A percentile compares a stretch with the other conserved stretches of the same genome.
phyloP scores from a whole-genome alignment of 208 protist species.

The Leptomonas seymouri region DNA sequence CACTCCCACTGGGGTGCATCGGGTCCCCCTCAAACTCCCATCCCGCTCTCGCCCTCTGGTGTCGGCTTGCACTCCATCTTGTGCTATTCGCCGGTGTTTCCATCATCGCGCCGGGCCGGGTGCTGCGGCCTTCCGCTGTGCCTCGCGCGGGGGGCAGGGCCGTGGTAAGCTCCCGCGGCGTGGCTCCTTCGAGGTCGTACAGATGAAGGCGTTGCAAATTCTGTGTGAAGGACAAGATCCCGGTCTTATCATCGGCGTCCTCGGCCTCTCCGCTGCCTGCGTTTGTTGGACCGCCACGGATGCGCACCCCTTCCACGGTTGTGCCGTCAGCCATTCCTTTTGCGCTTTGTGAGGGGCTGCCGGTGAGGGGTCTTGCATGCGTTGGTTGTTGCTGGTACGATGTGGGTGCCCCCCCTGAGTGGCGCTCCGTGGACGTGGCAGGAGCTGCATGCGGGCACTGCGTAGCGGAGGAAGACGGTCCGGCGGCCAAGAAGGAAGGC shows the following conservation, averaged over 20 bases:
- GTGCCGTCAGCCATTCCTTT: constrained; percentile 3
- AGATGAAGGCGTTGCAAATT: constrained; percentile 4
- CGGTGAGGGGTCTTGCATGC: neutral
- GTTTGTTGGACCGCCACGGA: neutral
- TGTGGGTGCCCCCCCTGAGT: neutral
- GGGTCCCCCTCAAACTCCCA: neutral
- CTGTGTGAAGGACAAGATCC: constrained; percentile 2
- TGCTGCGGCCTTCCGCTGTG: neutral
- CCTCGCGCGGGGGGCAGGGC: neutral
- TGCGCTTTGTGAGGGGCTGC: neutral
- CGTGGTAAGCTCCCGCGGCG: neutral
- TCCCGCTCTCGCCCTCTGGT: neutral
- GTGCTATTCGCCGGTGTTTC: neutral
- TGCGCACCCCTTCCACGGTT: constrained; percentile 7
- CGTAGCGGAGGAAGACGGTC: neutral
- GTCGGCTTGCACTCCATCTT: neutral
- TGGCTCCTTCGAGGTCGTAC: neutral
- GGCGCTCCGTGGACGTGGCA: neutral
- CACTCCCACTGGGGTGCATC: neutral
- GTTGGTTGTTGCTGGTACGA: neutral
- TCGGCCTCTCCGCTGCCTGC: neutral
- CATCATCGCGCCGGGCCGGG: constrained; percentile 1
- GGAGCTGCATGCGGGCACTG: neutral
- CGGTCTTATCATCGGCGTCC: constrained; percentile 3
- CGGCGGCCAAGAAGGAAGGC: neutral